These are phyloP conservation scores for Mycena rosella DNA, from an alignment of 768 basidiomycete genomes.

Conservation along the genomic window DNA sequence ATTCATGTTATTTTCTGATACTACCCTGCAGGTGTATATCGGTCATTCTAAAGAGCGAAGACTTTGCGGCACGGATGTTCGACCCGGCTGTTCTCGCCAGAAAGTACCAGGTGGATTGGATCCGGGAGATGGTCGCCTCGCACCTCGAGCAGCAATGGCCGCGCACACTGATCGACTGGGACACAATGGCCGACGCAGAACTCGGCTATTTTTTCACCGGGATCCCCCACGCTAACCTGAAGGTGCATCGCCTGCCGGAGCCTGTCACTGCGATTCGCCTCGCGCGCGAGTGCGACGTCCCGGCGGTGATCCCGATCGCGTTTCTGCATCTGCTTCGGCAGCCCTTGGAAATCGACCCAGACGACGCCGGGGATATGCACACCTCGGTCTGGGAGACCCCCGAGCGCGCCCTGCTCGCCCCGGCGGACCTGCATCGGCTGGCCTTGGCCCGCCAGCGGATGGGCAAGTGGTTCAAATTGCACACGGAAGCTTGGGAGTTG, in stretches of 20 bases:
- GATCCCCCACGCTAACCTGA: background rate
- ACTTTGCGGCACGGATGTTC: background rate
- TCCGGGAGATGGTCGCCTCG: slow-evolving; percentile 14
- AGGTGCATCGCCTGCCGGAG: slow-evolving; percentile 5
- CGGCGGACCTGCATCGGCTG: background rate
- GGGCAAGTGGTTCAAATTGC: too few species aligned
- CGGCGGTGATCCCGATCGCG: slow-evolving; percentile 15
- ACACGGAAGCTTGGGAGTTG: background rate
- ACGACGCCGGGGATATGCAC: too few species aligned
- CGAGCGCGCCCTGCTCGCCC: background rate
- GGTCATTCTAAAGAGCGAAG: background rate
- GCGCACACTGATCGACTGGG: background rate
- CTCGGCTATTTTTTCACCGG: too few species aligned
- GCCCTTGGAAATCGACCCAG: background rate
- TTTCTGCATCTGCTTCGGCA: slow-evolving; percentile 11
- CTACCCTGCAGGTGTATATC: too few species aligned
- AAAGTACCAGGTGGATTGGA: slow-evolving; percentile 28
- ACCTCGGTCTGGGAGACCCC: background rate
- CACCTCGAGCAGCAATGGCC: slow-evolving; percentile 14
- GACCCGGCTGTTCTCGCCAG: slow-evolving; percentile 6
- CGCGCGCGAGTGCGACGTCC: slow-evolving; percentile 13
- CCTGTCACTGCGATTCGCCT: slow-evolving; percentile 12
- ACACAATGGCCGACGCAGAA: background rate
- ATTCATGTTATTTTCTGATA: background rate
- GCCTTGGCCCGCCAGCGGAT: slow-evolving; percentile 11